These are phyloP conservation scores for Camellia sinensis DNA, from an alignment of 148 eudicot genomes.

Conservation along the genomic window DNA sequence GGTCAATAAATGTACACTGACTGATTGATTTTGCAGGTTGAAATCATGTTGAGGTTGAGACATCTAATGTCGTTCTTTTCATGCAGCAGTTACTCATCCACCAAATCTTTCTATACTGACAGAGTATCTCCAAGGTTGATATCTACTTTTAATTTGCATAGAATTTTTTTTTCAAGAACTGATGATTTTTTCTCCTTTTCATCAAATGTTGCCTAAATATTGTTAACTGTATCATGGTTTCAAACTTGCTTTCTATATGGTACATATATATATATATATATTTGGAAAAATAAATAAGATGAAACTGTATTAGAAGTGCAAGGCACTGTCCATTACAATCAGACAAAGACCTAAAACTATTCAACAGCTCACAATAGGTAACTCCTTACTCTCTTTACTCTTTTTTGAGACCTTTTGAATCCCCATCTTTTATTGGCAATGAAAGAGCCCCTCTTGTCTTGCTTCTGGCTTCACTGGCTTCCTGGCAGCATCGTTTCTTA, in stretches of 20 bases:
- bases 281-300: too few relatives aligned
- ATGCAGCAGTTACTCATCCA: constrained; percentile 95
- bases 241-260: background rate
- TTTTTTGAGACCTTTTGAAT: too few relatives aligned
- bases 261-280: background rate
- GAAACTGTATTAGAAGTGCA: too few relatives aligned
- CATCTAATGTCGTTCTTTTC: constrained; percentile 98
- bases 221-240: background rate
- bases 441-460: too few relatives aligned
- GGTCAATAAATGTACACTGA: constrained; percentile 1
- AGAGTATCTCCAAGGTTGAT: constrained; percentile 89
- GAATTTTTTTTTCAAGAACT: background rate
- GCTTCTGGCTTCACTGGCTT: too few relatives aligned
- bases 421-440: too few relatives aligned
- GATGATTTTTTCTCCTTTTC: constrained; percentile 2
- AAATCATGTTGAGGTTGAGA: constrained; percentile 91
- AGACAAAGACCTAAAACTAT: too few relatives aligned
- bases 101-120: constrained; percentile 96
- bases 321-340: too few relatives aligned
- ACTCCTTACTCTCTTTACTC: too few relatives aligned
- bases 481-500: too few relatives aligned
- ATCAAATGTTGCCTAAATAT: background rate
- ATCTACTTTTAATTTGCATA: constrained; percentile 1
- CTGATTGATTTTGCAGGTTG: constrained; percentile 58
- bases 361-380: too few relatives aligned